Conservation (phyloP, 306 rosid species). For the Chamaecrista fasciculata region DNA sequence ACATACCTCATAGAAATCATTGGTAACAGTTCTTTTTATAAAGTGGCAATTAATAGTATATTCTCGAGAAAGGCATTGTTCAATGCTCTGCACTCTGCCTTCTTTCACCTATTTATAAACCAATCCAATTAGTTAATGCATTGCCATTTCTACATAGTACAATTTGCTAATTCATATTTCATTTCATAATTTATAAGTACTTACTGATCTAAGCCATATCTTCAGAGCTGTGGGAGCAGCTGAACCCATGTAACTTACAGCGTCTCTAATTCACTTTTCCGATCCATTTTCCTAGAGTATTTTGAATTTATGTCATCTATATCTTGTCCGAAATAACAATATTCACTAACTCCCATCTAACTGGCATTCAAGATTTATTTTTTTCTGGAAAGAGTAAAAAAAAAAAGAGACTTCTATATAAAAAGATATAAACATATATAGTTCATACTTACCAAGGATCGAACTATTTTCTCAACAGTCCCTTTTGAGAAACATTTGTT, state of each 20-base stretch:
- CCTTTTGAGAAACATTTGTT: constrained; percentile 34
- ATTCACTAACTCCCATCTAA: neutral
- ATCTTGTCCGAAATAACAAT: no score
- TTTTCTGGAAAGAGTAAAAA: no score
- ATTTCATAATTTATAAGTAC: no score
- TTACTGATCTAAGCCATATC: constrained; percentile 29
- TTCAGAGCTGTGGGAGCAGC: constrained; percentile 15
- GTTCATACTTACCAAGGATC: constrained; percentile 23
- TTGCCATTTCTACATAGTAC: neutral
- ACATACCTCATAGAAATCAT: constrained; percentile 28
- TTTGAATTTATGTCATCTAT: neutral
- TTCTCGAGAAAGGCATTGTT: constrained; percentile 19
- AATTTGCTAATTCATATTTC: neutral
- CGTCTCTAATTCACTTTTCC: constrained; percentile 24
- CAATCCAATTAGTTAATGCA: neutral
- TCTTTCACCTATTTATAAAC: constrained; percentile 17
- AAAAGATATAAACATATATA: no score
- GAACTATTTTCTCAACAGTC: constrained; percentile 33
- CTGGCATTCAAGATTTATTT: neutral
- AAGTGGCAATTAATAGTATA: constrained; percentile 20
- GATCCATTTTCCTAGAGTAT: constrained; percentile 26
- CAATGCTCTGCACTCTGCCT: constrained; percentile 16
- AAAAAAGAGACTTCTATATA: no score
- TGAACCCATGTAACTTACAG: constrained; percentile 18
- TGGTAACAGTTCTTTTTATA: neutral